Evolutionary conservation across 257 asterid species (phyloP).

Genomic region (Solanum neorickii): DNA sequence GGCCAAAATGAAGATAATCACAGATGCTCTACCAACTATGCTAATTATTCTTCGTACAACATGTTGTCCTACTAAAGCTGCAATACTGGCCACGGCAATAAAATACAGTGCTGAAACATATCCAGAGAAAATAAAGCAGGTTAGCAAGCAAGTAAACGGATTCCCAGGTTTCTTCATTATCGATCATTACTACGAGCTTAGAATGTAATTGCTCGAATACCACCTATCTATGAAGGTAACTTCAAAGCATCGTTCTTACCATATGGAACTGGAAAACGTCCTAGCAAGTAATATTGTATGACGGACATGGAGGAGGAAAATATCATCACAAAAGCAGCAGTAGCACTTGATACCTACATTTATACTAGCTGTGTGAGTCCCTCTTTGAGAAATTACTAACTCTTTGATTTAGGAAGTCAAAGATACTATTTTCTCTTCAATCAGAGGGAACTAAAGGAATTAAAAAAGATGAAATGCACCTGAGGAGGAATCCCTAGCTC

Average conservation of each 20-base stretch:
- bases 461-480: conserved; percentile 11
- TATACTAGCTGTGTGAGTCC: too few species aligned
- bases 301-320: conserved; percentile 61
- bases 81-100: conserved; percentile 32
- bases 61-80: conserved; percentile 47
- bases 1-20: conserved; percentile 57
- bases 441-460: neutral
- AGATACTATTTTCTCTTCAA: neutral
- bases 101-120: conserved; percentile 41
- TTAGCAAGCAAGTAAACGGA: neutral
- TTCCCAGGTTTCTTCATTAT: neutral
- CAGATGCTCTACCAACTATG: conserved; percentile 55
- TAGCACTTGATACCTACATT: conserved; percentile 49
- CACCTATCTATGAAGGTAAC: neutral
- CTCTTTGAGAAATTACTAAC: too few species aligned
- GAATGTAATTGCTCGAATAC: neutral
- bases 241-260: conserved; percentile 10
- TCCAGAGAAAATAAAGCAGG: neutral
- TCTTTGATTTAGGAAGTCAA: neutral
- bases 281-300: conserved; percentile 43
- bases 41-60: conserved; percentile 47
- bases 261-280: conserved; percentile 41
- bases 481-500: conserved; percentile 62
- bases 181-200: neutral
- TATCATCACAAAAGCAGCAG: conserved; percentile 42